Evolutionary conservation across 2,329 filamentous ascomycete genomes (phyloP).

Genomic region (Diaporthe citriasiana): DNA sequence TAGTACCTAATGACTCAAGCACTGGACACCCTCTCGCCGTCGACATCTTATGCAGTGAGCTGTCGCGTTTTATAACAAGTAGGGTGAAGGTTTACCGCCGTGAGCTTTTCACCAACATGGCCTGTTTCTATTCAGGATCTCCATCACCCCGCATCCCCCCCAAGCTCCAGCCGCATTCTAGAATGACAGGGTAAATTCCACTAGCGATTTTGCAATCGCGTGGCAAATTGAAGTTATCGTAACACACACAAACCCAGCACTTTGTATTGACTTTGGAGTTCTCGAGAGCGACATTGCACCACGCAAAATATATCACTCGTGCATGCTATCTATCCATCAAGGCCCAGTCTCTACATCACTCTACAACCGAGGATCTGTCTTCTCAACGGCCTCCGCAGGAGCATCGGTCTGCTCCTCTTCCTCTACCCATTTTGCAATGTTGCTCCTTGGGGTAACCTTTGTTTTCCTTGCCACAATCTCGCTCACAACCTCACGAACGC

Average conservation of each 20-base stretch:
- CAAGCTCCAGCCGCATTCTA: background rate
- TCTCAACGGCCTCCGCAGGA: background rate
- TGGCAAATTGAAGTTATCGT: background rate
- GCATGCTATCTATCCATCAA: slow-evolving; percentile 16
- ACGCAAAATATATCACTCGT: background rate
- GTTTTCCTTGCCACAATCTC: slow-evolving; percentile 79
- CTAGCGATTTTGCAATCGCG: background rate
- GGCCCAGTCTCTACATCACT: background rate
- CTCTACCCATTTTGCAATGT: slow-evolving; percentile 48
- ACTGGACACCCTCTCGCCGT: slow-evolving; percentile 13
- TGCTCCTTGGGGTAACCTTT: slow-evolving; percentile 44
- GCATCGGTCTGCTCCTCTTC: slow-evolving; percentile 57
- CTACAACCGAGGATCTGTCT: background rate
- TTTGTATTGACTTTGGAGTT: slow-evolving; percentile 1
- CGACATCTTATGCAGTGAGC: background rate
- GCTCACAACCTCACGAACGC: slow-evolving; percentile 75
- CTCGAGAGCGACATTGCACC: background rate
- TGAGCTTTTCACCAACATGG: background rate
- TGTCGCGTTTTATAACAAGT: slow-evolving; percentile 51
- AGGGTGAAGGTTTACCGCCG: background rate
- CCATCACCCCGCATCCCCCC: slow-evolving; percentile 18
- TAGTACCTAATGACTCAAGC: slow-evolving; percentile 40
- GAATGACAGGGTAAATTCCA: background rate
- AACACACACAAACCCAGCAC: slow-evolving; percentile 6
- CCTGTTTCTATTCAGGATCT: background rate